Evolutionary conservation across 2,329 filamentous ascomycete genomes (phyloP).

Genomic region (Aspergillus latus): DNA sequence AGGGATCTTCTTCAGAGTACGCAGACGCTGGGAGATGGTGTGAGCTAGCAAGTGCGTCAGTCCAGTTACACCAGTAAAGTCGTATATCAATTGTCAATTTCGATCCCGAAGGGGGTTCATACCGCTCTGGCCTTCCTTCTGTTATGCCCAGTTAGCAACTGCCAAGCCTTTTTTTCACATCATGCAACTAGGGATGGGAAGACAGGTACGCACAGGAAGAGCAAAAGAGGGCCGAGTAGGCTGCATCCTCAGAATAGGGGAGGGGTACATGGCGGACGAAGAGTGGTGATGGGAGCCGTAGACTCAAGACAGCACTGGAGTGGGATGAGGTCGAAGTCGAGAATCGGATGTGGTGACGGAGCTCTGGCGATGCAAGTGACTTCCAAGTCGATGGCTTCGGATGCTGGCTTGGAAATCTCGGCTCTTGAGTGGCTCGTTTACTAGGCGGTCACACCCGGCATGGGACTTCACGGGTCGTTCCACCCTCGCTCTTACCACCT

Average conservation of each 20-base stretch:
- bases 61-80: constrained; percentile 14
- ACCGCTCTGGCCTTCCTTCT: constrained; percentile 68
- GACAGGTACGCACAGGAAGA: constrained; percentile 64
- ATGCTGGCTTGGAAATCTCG: constrained; percentile 38
- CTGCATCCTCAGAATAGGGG: constrained; percentile 65
- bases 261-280: constrained; percentile 61
- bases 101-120: constrained; percentile 30
- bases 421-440: constrained; percentile 39
- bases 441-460: constrained; percentile 40
- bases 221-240: constrained; percentile 52
- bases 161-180: constrained; percentile 24
- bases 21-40: constrained; percentile 92
- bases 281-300: constrained; percentile 15
- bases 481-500: constrained; percentile 23
- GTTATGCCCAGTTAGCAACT: constrained; percentile 39
- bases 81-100: constrained; percentile 12
- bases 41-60: constrained; percentile 64
- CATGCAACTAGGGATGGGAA: constrained; percentile 12
- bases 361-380: constrained; percentile 19
- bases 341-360: constrained; percentile 26
- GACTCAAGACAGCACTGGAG: constrained; percentile 17
- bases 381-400: constrained; percentile 21
- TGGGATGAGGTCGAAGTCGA: constrained; percentile 1
- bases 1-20: constrained; percentile 84
- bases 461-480: constrained; percentile 34